phyloP scores from a whole-genome alignment of 2,329 filamentous ascomycete genomes.

The Alternaria solani region DNA sequence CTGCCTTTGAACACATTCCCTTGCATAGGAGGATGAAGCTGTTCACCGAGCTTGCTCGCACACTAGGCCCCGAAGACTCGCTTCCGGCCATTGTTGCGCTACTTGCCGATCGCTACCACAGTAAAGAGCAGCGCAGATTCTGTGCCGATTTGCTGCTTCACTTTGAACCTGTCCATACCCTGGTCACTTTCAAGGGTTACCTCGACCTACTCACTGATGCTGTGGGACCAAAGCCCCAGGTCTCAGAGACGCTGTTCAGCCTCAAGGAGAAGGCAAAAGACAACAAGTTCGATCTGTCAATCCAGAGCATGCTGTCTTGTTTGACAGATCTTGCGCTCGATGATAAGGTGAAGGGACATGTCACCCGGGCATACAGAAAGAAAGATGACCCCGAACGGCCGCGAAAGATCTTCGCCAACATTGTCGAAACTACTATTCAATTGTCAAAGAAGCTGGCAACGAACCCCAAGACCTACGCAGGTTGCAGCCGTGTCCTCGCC shows the following conservation, averaged over 20 bases:
- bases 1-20: slow-evolving; percentile 95
- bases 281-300: slow-evolving; percentile 46
- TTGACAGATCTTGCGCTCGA: slow-evolving; percentile 50
- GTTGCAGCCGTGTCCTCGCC: slow-evolving; percentile 73
- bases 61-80: slow-evolving; percentile 85
- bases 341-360: slow-evolving; percentile 40
- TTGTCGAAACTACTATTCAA: slow-evolving; percentile 54
- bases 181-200: slow-evolving; percentile 76
- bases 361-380: slow-evolving; percentile 41
- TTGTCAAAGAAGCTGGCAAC: slow-evolving; percentile 71
- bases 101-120: slow-evolving; percentile 86
- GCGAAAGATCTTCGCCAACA: slow-evolving; percentile 44
- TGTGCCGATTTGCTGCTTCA: slow-evolving; percentile 75
- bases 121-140: slow-evolving; percentile 79
- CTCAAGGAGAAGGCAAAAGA: slow-evolving; percentile 57
- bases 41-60: slow-evolving; percentile 84
- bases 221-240: slow-evolving; percentile 74
- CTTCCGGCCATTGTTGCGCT: slow-evolving; percentile 87
- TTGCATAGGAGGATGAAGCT: slow-evolving; percentile 81
- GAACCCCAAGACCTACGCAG: slow-evolving; percentile 47
- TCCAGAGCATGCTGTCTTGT: slow-evolving; percentile 51
- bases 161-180: slow-evolving; percentile 77
- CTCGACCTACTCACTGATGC: slow-evolving; percentile 78
- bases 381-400: slow-evolving; percentile 38
- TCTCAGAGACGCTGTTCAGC: slow-evolving; percentile 77